Base-by-base conservation (phyloP, 2,329 filamentous ascomycete genomes). In the Diaporthe helianthi region DNA sequence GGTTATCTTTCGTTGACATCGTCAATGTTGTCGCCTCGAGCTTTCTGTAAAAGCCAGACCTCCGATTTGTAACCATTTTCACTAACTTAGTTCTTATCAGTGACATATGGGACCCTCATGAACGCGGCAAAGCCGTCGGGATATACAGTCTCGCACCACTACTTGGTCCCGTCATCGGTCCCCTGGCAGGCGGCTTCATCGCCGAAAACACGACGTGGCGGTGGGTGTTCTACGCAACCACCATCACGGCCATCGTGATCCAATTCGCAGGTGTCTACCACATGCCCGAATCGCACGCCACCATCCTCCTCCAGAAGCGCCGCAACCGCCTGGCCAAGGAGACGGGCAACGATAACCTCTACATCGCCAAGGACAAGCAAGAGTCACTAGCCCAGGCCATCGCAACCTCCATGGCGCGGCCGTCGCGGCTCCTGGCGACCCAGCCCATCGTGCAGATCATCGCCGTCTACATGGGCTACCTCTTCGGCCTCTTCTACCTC, bases 141-240 rank as follows among this genome's bases (percentile, higher is more conserved):
- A 83, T 91, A 46, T 91, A 91, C 79, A 86, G 82, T 61, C 81
- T 91, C 0, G 86, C 85, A 2, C 90, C 90, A 0, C 80, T 92
- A 0, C 83, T 92, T 0, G 90, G 89, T 0, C 89, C 90, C 1
- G 88, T 89, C 1, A 79, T 91, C 4, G 90, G 90, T 0, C 90
- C 90, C 1, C 87, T 92, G 61, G 86, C 86, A 0, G 90, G 89
- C 33, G 89, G 87, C 0, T 92, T 89, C 77, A 89, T 92, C 52
- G 83, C 88, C 1, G 79, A 91, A 74, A 82, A 86, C 76, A 88
- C 85, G 9, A 89, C 85, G 0, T 93, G 91, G 92, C 85, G 90
- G 46, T 93, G 91, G 91, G 86, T 88, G 7, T 93, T 93, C 80
- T 92, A 86, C 79, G 83, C 87, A 0, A 91, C 89, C 1, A 87